A percentile compares a stretch with the other conserved stretches of the same genome.
Evolutionary conservation across 2,329 filamentous ascomycete species (phyloP).

Genomic region (Xylaria sp.): DNA sequence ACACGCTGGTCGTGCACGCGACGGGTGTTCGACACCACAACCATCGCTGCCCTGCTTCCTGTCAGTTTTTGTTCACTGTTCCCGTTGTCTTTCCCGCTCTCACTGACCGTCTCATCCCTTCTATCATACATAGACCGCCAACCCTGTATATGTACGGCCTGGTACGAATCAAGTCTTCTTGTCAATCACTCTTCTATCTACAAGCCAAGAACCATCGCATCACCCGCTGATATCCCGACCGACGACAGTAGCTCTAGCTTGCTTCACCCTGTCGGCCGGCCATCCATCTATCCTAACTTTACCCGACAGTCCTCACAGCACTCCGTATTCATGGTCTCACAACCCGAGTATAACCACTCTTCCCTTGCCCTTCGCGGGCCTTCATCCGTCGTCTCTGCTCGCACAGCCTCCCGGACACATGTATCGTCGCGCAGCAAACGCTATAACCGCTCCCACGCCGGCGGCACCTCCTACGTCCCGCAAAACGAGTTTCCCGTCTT

Average conservation of each 20-base stretch:
- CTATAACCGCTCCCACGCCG: conserved; percentile 84
- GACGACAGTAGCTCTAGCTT: background rate
- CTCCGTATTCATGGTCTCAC: conserved; percentile 68
- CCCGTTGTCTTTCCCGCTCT: background rate
- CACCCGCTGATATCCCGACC: conserved; percentile 19
- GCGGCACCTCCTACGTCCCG: conserved; percentile 73
- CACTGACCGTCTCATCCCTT: background rate
- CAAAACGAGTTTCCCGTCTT: conserved; percentile 96
- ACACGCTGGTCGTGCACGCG: conserved; percentile 42
- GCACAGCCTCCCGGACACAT: conserved; percentile 65
- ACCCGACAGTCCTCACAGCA: conserved; percentile 5
- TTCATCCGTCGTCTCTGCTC: conserved; percentile 73
- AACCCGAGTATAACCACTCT: conserved; percentile 62
- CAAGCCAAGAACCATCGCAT: background rate
- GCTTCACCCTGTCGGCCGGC: conserved; percentile 4
- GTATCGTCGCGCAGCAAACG: conserved; percentile 69
- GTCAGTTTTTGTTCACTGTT: background rate
- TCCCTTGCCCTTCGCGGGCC: conserved; percentile 69
- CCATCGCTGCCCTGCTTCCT: conserved; percentile 17
- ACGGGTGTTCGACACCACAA: conserved; percentile 37
- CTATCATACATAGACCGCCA: background rate
- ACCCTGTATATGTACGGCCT: conserved; percentile 7
- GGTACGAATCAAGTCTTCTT: conserved; percentile 13
- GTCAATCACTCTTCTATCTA: conserved; percentile 11
- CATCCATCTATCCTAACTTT: conserved; percentile 12